Conservation (phyloP, 352 stramenopile genomes). For the Pythium rhizo-oryzae region DNA sequence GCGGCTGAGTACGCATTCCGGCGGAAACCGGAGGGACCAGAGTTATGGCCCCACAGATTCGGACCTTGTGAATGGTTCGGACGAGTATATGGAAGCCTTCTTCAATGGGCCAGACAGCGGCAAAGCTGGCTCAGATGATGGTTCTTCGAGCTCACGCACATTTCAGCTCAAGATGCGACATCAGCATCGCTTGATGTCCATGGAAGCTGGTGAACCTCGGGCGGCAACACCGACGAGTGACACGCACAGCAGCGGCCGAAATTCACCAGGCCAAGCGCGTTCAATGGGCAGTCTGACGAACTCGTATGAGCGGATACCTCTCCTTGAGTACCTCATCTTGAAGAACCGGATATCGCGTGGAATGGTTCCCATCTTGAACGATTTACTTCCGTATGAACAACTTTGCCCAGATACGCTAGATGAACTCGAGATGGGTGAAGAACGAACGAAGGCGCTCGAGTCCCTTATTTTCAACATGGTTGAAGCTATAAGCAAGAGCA, state of each 20-base stretch:
- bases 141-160: conserved; percentile 10
- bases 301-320: conserved; percentile 42
- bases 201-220: conserved; percentile 2
- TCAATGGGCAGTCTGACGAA: conserved; percentile 22
- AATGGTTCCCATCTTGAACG: conserved; percentile 48
- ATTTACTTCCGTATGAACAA: conserved; percentile 54
- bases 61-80: neutral
- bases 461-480: conserved; percentile 62
- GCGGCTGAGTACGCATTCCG: conserved; percentile 1
- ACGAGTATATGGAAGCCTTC: conserved; percentile 11
- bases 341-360: conserved; percentile 45
- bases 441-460: conserved; percentile 48
- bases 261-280: neutral
- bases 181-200: conserved; percentile 7
- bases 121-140: neutral
- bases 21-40: neutral
- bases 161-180: conserved; percentile 16
- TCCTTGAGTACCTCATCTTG: conserved; percentile 62
- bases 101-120: neutral
- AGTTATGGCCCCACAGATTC: neutral
- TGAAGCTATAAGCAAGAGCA: conserved; percentile 47
- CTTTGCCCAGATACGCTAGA: conserved; percentile 30
- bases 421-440: conserved; percentile 39
- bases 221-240: conserved; percentile 4
- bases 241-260: conserved; percentile 11